Evolutionary conservation across 2,329 filamentous ascomycete genomes (phyloP).

Genomic region (Stagonosporopsis cucurbitacearum): DNA sequence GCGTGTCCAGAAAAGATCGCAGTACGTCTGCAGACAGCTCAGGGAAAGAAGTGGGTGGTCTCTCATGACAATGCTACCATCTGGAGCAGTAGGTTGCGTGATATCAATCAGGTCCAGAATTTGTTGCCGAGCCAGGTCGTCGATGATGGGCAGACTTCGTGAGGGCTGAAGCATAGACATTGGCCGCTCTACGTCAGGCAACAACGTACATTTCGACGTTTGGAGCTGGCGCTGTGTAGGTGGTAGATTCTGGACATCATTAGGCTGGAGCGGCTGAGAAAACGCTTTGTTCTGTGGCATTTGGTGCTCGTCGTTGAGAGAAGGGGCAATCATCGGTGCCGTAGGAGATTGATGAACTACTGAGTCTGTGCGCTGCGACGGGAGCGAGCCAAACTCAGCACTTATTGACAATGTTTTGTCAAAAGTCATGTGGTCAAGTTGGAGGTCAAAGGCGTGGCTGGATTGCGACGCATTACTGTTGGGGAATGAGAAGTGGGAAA

Average conservation of each 20-base stretch:
- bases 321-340: constrained; percentile 28
- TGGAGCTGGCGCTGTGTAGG: background rate
- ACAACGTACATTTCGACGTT: background rate
- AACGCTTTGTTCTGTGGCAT: background rate
- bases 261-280: background rate
- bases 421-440: constrained; percentile 33
- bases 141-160: constrained; percentile 46
- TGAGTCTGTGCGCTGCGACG: constrained; percentile 31
- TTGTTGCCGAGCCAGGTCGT: constrained; percentile 51
- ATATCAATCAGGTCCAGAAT: constrained; percentile 61
- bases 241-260: background rate
- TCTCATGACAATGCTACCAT: constrained; percentile 55
- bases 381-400: constrained; percentile 30
- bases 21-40: constrained; percentile 61
- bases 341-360: constrained; percentile 28
- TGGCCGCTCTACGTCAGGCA: constrained; percentile 40
- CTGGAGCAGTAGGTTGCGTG: constrained; percentile 57
- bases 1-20: constrained; percentile 65
- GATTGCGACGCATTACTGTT: constrained; percentile 25
- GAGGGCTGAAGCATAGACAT: constrained; percentile 45
- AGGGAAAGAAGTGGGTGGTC: constrained; percentile 61
- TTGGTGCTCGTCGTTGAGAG: constrained; percentile 22
- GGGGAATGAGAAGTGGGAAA: constrained; percentile 28
- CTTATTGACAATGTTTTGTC: constrained; percentile 30
- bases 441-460: constrained; percentile 33